Base-by-base conservation (phyloP, 192 early-diverging fungal genomes). In the Helicostylum pulchrum region DNA sequence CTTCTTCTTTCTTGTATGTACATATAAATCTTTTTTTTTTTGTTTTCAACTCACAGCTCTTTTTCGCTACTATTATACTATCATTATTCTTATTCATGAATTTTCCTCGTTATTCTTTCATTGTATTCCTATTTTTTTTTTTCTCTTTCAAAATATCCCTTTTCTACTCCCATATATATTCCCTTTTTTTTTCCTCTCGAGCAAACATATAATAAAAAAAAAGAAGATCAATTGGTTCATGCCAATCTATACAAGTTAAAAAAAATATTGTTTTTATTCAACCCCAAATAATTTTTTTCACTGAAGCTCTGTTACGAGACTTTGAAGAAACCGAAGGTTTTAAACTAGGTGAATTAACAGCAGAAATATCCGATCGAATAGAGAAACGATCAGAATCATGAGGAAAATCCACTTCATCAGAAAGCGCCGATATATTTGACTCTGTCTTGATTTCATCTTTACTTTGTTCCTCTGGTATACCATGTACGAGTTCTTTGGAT, bases 301-400 rank as follows among this genome's bases (percentile, higher is more conserved):
- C 36, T 0, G 9, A 10, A 10, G 36, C 9, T 39, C 36, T 39
- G 6, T 39, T 39, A 39, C 6, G 5, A 39, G 36, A 9, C 36
- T 39, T 39, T 39, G 36, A 39, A 39, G 36, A 39, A 4, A 10
- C 36, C 7, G 36, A 39, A 39, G 9, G 36, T 39, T 39, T 39
- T 39, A 39, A 10, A 39, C 36, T 39, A 39, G 36, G 36, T 39
- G 36, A 39, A 39, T 9, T 10, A 10, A 5, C 9, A 9, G 36
- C 7, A 9, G 36, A 39, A 39, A 39, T 39, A 36, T 42, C 48
- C 8, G 61, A 62, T 17, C 49, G 66, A 53, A 68, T 68, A n/a
- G 66, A 68, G 53, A 68, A 68, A 36, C 58, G 49, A 53, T 60
- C 50, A 32, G 59, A 61, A 43, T 68, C 66, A 61, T 68, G 66